Percentiles rank a stretch among this genome's conserved stretches.
phyloP scores from a whole-genome alignment of 352 stramenopile genomes.

The Globisporangium yorkense region DNA sequence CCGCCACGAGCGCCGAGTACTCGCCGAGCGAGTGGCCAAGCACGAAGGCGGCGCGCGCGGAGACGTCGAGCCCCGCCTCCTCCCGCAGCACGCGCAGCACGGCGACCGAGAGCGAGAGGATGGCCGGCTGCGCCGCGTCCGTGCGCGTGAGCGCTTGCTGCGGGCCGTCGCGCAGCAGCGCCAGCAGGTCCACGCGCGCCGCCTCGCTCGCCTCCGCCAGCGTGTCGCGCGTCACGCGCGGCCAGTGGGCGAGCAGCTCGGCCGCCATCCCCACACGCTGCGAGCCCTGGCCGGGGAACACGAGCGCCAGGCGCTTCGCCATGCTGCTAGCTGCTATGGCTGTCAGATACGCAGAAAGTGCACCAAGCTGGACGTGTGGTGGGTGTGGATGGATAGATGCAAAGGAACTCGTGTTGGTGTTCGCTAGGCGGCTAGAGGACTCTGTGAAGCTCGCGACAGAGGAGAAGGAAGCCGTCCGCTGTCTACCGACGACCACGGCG shows the following conservation, averaged over 20 bases:
- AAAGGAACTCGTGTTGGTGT: neutral
- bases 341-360: neutral
- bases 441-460: too few relatives aligned
- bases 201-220: conserved; percentile 80
- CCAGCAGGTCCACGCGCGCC: conserved; percentile 44
- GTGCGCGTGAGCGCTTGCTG: conserved; percentile 64
- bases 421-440: neutral
- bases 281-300: conserved; percentile 84
- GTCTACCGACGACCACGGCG: conserved; percentile 37
- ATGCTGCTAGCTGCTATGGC: conserved; percentile 5
- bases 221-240: conserved; percentile 37
- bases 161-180: conserved; percentile 56
- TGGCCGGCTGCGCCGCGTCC: conserved; percentile 66
- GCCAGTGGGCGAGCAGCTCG: conserved; percentile 72
- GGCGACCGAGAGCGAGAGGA: conserved; percentile 74
- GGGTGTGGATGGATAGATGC: neutral
- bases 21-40: conserved; percentile 84
- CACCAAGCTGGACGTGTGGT: too few relatives aligned
- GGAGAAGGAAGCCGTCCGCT: neutral
- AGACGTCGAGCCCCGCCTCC: conserved; percentile 39
- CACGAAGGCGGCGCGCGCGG: conserved; percentile 26
- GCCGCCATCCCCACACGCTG: conserved; percentile 76
- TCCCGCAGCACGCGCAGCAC: conserved; percentile 69
- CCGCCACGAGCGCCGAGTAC: conserved; percentile 80
- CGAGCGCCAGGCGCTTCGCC: conserved; percentile 43